Conservation (phyloP, 2,329 filamentous ascomycete species). For the Penicillium sp. region DNA sequence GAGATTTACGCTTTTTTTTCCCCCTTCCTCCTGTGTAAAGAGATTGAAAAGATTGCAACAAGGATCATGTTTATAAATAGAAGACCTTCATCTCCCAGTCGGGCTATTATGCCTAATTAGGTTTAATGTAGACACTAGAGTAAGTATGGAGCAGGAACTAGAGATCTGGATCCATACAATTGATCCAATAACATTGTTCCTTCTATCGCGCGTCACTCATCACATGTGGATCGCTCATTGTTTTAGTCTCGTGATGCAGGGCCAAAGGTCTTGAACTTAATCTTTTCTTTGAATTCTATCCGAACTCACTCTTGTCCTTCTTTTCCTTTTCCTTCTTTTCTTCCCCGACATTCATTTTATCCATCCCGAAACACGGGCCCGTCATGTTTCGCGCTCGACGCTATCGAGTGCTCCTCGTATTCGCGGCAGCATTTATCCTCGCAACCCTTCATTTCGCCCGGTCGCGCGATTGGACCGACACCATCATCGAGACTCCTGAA, state of each 20-base stretch:
- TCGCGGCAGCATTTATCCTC: conserved; percentile 45
- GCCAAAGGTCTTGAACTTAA: not conserved
- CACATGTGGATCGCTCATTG: conserved; percentile 15
- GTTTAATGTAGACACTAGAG: not conserved
- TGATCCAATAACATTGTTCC: not conserved
- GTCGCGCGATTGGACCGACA: conserved; percentile 40
- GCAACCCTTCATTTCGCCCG: conserved; percentile 54
- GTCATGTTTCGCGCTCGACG: conserved; percentile 51
- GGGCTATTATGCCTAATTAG: not conserved
- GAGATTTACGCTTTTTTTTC: not conserved
- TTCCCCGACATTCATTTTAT: not conserved
- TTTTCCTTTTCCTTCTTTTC: not conserved
- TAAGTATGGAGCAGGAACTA: not conserved
- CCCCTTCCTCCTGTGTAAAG: not conserved
- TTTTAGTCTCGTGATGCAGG: not conserved
- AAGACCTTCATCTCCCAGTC: not conserved
- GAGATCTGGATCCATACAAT: not conserved
- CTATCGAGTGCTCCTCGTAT: conserved; percentile 49
- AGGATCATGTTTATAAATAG: not conserved
- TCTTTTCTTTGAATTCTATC: not conserved
- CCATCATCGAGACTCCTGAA: conserved; percentile 12
- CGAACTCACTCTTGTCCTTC: not conserved
- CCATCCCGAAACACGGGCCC: conserved; percentile 8
- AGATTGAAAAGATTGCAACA: not conserved
- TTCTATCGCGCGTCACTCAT: conserved; percentile 5